These are phyloP conservation scores for Daldinia vernicosa DNA, from an alignment of 495 filamentous ascomycete species.

Conservation along the genomic window DNA sequence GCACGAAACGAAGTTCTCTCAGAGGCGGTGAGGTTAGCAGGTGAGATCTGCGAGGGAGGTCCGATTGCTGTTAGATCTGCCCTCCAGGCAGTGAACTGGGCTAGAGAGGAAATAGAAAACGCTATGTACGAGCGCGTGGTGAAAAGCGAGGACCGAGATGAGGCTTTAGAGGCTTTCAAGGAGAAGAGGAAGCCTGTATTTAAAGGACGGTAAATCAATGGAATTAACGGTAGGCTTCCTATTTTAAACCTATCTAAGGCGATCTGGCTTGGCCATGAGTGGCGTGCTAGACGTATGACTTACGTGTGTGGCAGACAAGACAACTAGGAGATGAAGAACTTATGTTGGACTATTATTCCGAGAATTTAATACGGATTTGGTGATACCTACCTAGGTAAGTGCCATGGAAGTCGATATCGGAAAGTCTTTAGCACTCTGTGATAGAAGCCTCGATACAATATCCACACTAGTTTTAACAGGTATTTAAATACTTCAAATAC, in stretches of 20 bases:
- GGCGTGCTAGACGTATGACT: not conserved
- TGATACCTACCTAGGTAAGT: too few relatives aligned
- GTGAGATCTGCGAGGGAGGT: constrained; percentile 85
- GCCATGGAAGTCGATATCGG: too few relatives aligned
- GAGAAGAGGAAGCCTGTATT: constrained; percentile 93
- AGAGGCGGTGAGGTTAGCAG: constrained; percentile 78
- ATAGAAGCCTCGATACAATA: too few relatives aligned
- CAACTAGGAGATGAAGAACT: too few relatives aligned
- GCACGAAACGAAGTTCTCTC: constrained; percentile 72
- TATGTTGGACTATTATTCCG: too few relatives aligned
- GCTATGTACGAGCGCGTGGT: constrained; percentile 81
- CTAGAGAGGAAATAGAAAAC: constrained; percentile 75
- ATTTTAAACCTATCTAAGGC: not conserved
- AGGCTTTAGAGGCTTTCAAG: constrained; percentile 85
- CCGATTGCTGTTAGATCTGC: constrained; percentile 81
- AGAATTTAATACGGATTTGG: too few relatives aligned
- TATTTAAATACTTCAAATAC: too few relatives aligned
- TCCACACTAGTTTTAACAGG: too few relatives aligned
- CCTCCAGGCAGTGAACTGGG: constrained; percentile 72
- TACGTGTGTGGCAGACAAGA: too few relatives aligned
- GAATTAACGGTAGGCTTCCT: not conserved
- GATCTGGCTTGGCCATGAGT: not conserved
- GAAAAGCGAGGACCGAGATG: constrained; percentile 81
- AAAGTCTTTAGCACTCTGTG: too few relatives aligned
- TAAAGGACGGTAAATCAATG: constrained; percentile 63